Percentiles rank a stretch among this genome's conserved stretches.
Conservation (phyloP, 768 basidiomycete species). For the Baorangia bicolor region DNA sequence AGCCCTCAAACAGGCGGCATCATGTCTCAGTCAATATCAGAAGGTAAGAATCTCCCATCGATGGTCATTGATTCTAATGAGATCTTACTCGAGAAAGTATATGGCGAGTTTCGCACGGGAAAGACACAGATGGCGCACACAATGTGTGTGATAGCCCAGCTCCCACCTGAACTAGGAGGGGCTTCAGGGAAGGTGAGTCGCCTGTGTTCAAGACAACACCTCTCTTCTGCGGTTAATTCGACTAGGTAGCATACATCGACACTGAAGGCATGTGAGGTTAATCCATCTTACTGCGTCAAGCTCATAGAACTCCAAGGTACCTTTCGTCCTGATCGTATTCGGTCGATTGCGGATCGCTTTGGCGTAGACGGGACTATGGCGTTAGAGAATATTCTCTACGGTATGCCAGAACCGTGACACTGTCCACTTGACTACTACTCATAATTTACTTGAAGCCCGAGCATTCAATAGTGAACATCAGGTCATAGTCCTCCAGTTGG, state of each 20-base stretch:
- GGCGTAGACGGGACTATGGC: conserved; percentile 89
- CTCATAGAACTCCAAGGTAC: conserved; percentile 55
- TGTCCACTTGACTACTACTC: not conserved
- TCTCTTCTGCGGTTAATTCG: not conserved
- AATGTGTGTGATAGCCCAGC: conserved; percentile 86
- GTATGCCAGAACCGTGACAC: conserved; percentile 39
- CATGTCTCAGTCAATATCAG: conserved; percentile 91
- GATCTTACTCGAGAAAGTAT: conserved; percentile 51
- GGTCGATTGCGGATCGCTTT: conserved; percentile 88
- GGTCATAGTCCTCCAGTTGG: conserved; percentile 37
- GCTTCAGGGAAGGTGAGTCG: conserved; percentile 76
- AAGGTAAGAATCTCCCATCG: conserved; percentile 48
- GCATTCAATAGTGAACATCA: conserved; percentile 94
- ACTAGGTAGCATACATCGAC: conserved; percentile 86
- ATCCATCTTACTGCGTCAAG: conserved; percentile 11
- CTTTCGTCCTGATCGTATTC: conserved; percentile 92
- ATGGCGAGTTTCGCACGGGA: conserved; percentile 94
- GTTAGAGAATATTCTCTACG: conserved; percentile 90
- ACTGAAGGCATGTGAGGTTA: conserved; percentile 59
- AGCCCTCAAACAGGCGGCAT: conserved; percentile 60
- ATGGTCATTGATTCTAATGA: not conserved
- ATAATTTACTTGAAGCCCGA: conserved; percentile 51
- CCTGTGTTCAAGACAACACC: conserved; percentile 1
- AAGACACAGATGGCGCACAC: conserved; percentile 97
- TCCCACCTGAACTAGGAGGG: conserved; percentile 87